Evolutionary conservation across 768 basidiomycete species (phyloP), one percentile per base, ranked within the genome.

Genomic region (Tricholoma hemisulphureum): DNA sequence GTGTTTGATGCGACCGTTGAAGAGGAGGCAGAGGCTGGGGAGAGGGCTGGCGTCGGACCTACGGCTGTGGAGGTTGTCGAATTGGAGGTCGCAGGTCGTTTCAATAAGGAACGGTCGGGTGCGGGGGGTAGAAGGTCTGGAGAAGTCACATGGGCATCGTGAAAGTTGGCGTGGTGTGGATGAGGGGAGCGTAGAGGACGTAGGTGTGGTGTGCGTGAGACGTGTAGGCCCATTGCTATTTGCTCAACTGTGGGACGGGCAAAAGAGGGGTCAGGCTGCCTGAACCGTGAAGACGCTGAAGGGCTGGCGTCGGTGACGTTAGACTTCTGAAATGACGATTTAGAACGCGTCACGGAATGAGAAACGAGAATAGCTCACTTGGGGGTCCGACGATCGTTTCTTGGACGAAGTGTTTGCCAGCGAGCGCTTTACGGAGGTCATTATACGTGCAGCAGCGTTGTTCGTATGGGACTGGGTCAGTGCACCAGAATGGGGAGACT

Each of bases 201-300:
- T 26, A 90, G 71, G 67, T 90, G 88, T 3, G 89, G 89, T 1
- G 89, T 91, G 34, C 86, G 83, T 6, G 89, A 90, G 28, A 87
- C 74, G 69, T 91, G 89, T 21, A 91, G 77, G 18, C 89, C 89
- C 88, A 91, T 90, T 13, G 87, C 85, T 59, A 91, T 91, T 71
- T 91, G 88, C 64, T 87, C 84, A 37, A 89, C 79, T 48, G 84
- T 86, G 1, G 88, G 88, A 14, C 81, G 83, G 20, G 74, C 67
- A 23, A 74, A 57, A 24, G 76, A 61, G 26, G 79, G 69, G 59
- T 79, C 75, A 49, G 67, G 68, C 58, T 73, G 65, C 58, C 73
- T 79, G 52, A 73, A 69, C 61, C 70, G 75, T 57, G 77, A 68
- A 26, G 65, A 62, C 58, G 58, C 65, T 50, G 21, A 69, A 46